A percentile compares a stretch with the other conserved stretches of the same genome.
Conservation (phyloP, 1,139 yeast species). For the Yamadazyma kanchanaburiensis region DNA sequence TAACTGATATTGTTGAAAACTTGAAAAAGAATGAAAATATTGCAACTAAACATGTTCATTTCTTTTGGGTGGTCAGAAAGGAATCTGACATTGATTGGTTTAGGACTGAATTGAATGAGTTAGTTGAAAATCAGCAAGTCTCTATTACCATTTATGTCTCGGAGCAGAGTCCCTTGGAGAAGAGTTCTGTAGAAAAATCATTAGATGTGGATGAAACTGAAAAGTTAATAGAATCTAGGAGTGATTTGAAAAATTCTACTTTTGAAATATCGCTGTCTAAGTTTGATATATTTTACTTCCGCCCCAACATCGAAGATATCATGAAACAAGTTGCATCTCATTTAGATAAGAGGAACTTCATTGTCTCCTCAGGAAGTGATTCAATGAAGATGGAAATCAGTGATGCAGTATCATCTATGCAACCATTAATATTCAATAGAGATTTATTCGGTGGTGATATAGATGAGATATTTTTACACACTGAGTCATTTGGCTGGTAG, state of each 20-base stretch:
- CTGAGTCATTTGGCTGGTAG: slow-evolving; percentile 60
- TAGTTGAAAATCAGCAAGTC: slow-evolving; percentile 19
- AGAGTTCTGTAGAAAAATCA: no score
- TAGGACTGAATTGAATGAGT: slow-evolving; percentile 32
- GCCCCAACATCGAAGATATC: slow-evolving; percentile 30
- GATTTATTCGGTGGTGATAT: slow-evolving; percentile 23
- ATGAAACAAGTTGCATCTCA: slow-evolving; percentile 16
- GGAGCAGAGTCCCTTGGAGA: neutral
- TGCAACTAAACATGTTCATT: slow-evolving; percentile 28
- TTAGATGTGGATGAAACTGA: neutral
- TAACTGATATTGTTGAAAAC: slow-evolving; percentile 22
- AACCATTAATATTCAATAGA: slow-evolving; percentile 28
- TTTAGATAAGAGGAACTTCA: slow-evolving; percentile 38
- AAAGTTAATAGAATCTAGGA: neutral
- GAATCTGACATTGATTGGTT: slow-evolving; percentile 43
- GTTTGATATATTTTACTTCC: slow-evolving; percentile 21
- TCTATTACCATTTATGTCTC: slow-evolving; percentile 27
- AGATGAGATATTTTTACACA: slow-evolving; percentile 54
- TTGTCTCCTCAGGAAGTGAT: slow-evolving; percentile 52
- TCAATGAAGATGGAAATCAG: slow-evolving; percentile 44
- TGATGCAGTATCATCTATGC: slow-evolving; percentile 38
- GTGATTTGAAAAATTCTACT: no score
- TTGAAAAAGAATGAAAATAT: slow-evolving; percentile 12
- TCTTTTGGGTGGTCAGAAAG: slow-evolving; percentile 49
- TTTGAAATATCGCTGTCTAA: no score